phyloP scores from a whole-genome alignment of 257 asterid genomes.

The Phtheirospermum japonicum region DNA sequence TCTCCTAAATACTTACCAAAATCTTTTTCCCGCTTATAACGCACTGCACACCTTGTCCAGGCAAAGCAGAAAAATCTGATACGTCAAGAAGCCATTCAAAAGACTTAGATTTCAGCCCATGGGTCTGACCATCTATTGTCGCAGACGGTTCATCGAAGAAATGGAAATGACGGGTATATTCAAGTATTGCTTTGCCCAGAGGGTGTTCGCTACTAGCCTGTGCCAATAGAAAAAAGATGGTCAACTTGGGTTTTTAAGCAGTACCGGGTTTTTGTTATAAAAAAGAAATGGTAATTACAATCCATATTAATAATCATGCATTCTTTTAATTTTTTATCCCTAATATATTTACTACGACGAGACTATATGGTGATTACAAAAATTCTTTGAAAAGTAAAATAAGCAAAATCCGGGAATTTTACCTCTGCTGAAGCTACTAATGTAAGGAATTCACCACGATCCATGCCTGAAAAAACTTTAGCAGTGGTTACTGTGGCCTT shows the following conservation, averaged over 20 bases:
- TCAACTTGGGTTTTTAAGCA: neutral
- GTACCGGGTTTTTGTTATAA: too few relatives aligned
- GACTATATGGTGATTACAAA: neutral
- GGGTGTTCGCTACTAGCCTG: slow-evolving; percentile 99
- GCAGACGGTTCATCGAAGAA: slow-evolving; percentile 64
- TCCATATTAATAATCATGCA: too few relatives aligned
- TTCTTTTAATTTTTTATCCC: neutral
- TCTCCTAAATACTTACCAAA: slow-evolving; percentile 56
- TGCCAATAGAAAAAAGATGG: slow-evolving; percentile 27
- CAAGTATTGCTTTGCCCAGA: slow-evolving; percentile 84
- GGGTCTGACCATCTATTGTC: slow-evolving; percentile 40
- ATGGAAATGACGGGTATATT: slow-evolving; percentile 93
- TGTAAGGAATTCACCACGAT: slow-evolving; percentile 91
- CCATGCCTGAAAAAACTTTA: slow-evolving; percentile 80
- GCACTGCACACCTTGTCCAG: slow-evolving; percentile 95
- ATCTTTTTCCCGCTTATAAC: slow-evolving; percentile 56
- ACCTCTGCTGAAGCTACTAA: slow-evolving; percentile 99
- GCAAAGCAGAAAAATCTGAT: slow-evolving; percentile 73
- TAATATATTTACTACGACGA: neutral
- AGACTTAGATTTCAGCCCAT: slow-evolving; percentile 44
- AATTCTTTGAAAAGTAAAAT: neutral
- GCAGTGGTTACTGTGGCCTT: slow-evolving; percentile 85
- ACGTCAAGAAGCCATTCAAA: slow-evolving; percentile 86
- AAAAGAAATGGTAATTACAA: too few relatives aligned
- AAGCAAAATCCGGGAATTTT: slow-evolving; percentile 25